Percentiles rank a stretch among this genome's conserved stretches.
These are phyloP conservation scores for Erysimum cheiranthoides DNA, from an alignment of 345 rosid genomes.

Conservation along the genomic window DNA sequence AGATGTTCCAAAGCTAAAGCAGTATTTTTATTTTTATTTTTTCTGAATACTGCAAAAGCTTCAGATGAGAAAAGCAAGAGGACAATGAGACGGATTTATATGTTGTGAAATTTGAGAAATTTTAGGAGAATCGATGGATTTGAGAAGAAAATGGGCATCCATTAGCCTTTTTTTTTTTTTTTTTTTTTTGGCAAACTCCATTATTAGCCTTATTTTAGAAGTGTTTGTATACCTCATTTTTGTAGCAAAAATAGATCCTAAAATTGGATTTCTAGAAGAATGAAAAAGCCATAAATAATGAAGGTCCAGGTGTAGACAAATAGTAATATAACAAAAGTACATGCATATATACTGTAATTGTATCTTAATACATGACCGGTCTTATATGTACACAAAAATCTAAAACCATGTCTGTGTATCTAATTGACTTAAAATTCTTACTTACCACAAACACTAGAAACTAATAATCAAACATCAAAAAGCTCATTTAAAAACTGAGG, in stretches of 20 bases:
- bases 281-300: no score
- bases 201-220: conserved; percentile 33
- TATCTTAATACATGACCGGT: no score
- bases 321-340: no score
- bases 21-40: conserved; percentile 16
- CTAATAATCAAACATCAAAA: no score
- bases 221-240: background rate
- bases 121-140: conserved; percentile 23
- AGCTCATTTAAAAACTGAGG: background rate
- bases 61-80: conserved; percentile 29
- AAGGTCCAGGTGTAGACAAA: no score
- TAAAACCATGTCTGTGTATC: no score
- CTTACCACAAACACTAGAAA: background rate
- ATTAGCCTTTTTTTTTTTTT: conserved; percentile 32
- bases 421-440: no score
- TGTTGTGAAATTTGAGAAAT: background rate
- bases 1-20: conserved; percentile 46
- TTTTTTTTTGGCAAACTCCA: no score
- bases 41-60: conserved; percentile 41
- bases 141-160: conserved; percentile 38
- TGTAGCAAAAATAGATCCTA: conserved; percentile 13
- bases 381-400: no score
- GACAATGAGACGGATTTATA: conserved; percentile 22
- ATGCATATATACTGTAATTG: no score
- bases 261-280: background rate